Conservation (phyloP, 306 rosid genomes). For the Cicer cuneatum region DNA sequence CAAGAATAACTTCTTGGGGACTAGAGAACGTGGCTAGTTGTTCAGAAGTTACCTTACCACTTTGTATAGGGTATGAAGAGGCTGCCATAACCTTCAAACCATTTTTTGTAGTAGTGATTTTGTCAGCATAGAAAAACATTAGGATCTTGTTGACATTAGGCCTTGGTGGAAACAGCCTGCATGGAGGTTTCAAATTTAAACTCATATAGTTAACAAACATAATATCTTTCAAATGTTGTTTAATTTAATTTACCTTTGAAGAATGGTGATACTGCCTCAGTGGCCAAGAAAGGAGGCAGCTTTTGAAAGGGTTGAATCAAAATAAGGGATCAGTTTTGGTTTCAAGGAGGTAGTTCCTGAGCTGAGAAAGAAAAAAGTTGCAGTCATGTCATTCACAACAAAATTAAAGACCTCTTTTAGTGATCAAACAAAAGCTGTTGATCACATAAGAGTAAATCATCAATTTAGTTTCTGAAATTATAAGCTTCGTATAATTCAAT, state of each 20-base stretch:
- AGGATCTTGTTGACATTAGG: constrained; percentile 55
- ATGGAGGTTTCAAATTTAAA: constrained; percentile 18
- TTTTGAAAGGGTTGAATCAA: constrained; percentile 62
- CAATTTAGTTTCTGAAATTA: background rate
- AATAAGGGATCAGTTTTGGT: constrained; percentile 73
- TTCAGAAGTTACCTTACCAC: constrained; percentile 51
- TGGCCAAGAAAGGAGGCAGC: constrained; percentile 61
- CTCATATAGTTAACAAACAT: background rate
- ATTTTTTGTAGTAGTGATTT: constrained; percentile 57
- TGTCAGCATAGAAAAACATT: constrained; percentile 62
- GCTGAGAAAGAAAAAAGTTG: constrained; percentile 46
- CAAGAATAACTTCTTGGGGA: constrained; percentile 64
- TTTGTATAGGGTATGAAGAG: constrained; percentile 62
- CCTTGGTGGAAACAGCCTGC: constrained; percentile 65
- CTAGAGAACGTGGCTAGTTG: constrained; percentile 51
- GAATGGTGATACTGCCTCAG: constrained; percentile 52
- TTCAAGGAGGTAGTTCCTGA: constrained; percentile 65
- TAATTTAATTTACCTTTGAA: constrained; percentile 51
- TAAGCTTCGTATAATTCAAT: background rate
- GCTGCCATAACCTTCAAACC: constrained; percentile 80
- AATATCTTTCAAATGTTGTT: constrained; percentile 1
- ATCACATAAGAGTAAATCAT: background rate
- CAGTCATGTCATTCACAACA: background rate
- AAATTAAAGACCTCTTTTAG: background rate
- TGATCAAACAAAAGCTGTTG: background rate